A percentile compares a stretch with the other conserved stretches of the same genome.
These are phyloP conservation scores for Xylaria sp. DNA, from an alignment of 2,329 filamentous ascomycete genomes.

Conservation along the genomic window DNA sequence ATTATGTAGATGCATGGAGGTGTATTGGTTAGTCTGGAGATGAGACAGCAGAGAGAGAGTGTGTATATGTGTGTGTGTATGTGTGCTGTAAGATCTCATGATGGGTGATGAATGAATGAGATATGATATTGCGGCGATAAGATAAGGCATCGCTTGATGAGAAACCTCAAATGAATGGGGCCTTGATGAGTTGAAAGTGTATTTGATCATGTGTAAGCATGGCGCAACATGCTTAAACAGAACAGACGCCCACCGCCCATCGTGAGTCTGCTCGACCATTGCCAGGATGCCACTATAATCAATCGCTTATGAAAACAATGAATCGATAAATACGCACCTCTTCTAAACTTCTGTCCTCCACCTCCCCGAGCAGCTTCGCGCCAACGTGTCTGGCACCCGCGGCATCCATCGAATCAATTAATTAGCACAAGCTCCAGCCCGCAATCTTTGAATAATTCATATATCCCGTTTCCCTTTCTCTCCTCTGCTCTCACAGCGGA, in stretches of 20 bases:
- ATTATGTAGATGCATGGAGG: background rate
- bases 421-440: background rate
- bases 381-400: conserved; percentile 59
- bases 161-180: conserved; percentile 14
- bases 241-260: background rate
- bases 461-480: background rate
- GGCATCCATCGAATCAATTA: conserved; percentile 45
- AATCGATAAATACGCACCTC: conserved; percentile 58
- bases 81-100: conserved; percentile 14
- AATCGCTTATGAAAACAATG: background rate
- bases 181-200: background rate
- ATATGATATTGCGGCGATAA: conserved; percentile 42
- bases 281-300: background rate
- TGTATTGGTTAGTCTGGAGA: background rate
- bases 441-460: background rate
- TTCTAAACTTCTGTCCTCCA: conserved; percentile 68
- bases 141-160: conserved; percentile 30
- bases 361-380: conserved; percentile 62
- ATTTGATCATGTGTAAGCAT: background rate
- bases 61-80: conserved; percentile 16
- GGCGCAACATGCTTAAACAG: background rate
- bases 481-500: background rate
- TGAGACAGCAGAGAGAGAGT: background rate
- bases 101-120: conserved; percentile 22
- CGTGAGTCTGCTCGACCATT: background rate